Evolutionary conservation across 164 flowering plant genomes (phyloP), one percentile per base, ranked within the genome.

Genomic region (Santalum album): DNA sequence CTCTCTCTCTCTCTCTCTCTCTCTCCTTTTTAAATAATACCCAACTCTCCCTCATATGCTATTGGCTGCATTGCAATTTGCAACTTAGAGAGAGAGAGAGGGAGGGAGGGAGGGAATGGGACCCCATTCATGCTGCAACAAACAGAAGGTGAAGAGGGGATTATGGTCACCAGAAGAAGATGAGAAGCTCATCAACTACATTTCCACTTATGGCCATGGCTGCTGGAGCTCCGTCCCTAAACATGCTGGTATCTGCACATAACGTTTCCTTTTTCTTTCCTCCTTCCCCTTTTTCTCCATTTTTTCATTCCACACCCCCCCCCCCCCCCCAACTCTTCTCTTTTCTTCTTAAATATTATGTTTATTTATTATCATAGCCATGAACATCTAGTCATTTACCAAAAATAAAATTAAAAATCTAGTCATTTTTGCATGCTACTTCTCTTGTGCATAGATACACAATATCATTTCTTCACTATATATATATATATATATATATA

Each of bases 141-240:
- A 84, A 59, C 86, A 82, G 73, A 84, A 84, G 72, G 90, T 86
- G 20, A 82, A 78, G 68, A 80, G 91, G 44, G 95, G 95, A 19
- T 74, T 88, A 0, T 88, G 96, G 96, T 88, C 96, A 20, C 96
- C 92, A 12, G 92, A 87, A 48, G 96, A 87, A 78, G 96, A 88
- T 68, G 89, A 88, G 64, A 88, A 83, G 45, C 95, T 89, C 62
- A 62, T 89, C 65, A 84, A 75, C 73, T 76, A 80, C 78, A 76
- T 89, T 51, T 45, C 87, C 20, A 81, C 84, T 51, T 67, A 78
- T 66, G 97, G 90, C 54, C 95, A 82, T 75, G 90, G 86, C 18
- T 89, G 83, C 64, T 89, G 97, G 94, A 88, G 90, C 61, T 77
- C 89, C 11, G 89, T 86, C 51, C 91, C 96, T 4, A 77, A 67